Percentiles rank a stretch among this genome's conserved stretches.
These are phyloP conservation scores for Neofusicoccum umdonicola DNA, from an alignment of 2,329 filamentous ascomycete genomes.

Conservation along the genomic window DNA sequence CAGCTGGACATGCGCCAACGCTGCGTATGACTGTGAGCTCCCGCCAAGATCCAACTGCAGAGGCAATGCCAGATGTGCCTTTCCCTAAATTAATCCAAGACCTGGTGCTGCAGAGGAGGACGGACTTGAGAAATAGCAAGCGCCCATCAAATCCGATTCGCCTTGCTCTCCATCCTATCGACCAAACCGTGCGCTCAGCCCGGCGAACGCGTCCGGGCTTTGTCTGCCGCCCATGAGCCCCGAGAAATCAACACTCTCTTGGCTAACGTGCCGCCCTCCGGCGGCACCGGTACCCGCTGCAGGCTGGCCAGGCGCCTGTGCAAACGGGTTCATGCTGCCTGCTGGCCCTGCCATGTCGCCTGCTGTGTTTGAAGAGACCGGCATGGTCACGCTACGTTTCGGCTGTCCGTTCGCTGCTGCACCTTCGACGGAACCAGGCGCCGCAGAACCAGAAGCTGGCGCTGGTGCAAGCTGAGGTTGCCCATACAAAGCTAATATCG, in stretches of 20 bases:
- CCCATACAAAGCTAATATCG: constrained; percentile 74
- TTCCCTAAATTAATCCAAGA: background rate
- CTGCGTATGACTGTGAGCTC: background rate
- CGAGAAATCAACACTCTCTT: constrained; percentile 66
- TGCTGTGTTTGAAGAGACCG: constrained; percentile 20
- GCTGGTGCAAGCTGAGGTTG: constrained; percentile 55
- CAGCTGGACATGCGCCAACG: background rate
- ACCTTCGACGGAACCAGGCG: constrained; percentile 20
- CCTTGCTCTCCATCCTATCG: background rate
- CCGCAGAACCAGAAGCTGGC: constrained; percentile 30
- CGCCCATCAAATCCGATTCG: background rate
- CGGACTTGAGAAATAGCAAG: background rate
- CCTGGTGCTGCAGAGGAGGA: background rate
- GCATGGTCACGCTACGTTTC: constrained; percentile 40
- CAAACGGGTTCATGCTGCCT: constrained; percentile 59
- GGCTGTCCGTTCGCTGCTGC: constrained; percentile 29
- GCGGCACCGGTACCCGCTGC: constrained; percentile 22
- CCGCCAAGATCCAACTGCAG: background rate
- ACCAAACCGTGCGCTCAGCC: constrained; percentile 57
- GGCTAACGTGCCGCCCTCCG: constrained; percentile 53
- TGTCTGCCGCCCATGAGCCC: constrained; percentile 66
- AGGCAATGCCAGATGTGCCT: background rate
- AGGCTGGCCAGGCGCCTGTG: constrained; percentile 15
- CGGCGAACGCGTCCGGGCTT: constrained; percentile 77
- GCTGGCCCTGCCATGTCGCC: constrained; percentile 26